Evolutionary conservation across 2,329 filamentous ascomycete genomes (phyloP).

Genomic region (Parascedosporium putredinis): DNA sequence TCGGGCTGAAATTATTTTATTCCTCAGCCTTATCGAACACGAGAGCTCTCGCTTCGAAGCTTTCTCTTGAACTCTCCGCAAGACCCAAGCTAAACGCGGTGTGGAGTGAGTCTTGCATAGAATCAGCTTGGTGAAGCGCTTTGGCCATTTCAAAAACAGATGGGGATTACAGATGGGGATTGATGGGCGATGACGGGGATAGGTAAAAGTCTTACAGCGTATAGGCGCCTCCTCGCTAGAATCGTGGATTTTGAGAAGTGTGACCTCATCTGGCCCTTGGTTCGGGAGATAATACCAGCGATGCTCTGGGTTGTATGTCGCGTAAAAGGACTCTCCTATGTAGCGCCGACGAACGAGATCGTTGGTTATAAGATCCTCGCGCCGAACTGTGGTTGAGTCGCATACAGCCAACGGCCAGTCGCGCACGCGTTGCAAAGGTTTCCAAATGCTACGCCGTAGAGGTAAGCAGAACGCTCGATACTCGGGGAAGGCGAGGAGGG

Average conservation of each 20-base stretch:
- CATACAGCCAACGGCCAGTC: background rate
- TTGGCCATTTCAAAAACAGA: background rate
- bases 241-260: background rate
- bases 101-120: background rate
- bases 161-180: background rate
- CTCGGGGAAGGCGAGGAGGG: background rate
- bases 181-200: too few species aligned
- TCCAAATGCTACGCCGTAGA: background rate
- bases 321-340: background rate
- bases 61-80: background rate
- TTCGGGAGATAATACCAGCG: background rate
- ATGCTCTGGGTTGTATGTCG: background rate
- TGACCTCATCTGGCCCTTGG: background rate
- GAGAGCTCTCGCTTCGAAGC: background rate
- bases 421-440: background rate
- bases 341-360: background rate
- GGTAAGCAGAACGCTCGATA: background rate
- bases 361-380: background rate
- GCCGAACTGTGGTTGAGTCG: background rate
- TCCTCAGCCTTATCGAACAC: background rate
- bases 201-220: background rate
- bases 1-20: background rate
- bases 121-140: background rate
- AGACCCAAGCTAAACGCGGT: background rate
- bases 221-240: background rate